Evolutionary conservation across 2,329 filamentous ascomycete species (phyloP).

Genomic region (Periglandula ipomoeae): DNA sequence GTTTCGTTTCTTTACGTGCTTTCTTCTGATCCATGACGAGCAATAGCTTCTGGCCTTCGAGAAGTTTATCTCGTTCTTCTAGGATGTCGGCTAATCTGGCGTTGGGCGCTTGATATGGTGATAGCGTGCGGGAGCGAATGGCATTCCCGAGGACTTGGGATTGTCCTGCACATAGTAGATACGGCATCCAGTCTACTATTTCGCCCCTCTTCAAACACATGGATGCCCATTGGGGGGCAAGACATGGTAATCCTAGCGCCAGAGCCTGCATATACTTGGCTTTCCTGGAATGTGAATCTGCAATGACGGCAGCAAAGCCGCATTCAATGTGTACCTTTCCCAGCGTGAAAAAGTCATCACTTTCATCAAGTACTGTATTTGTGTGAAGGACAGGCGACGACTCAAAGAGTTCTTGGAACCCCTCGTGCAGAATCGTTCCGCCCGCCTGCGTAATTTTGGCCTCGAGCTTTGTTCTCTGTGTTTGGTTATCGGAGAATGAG

Average conservation of each 20-base stretch:
- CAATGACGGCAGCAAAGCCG: slow-evolving; percentile 78
- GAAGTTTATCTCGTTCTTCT: slow-evolving; percentile 48
- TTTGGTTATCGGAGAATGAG: slow-evolving; percentile 47
- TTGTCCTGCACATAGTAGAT: slow-evolving; percentile 77
- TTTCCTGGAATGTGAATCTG: slow-evolving; percentile 76
- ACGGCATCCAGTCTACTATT: slow-evolving; percentile 67
- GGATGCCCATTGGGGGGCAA: slow-evolving; percentile 73
- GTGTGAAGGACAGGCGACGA: slow-evolving; percentile 24
- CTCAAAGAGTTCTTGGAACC: slow-evolving; percentile 76
- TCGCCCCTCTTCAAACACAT: slow-evolving; percentile 54
- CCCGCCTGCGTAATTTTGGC: slow-evolving; percentile 60
- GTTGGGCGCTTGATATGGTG: slow-evolving; percentile 46
- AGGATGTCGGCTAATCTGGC: slow-evolving; percentile 52
- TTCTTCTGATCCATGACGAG: slow-evolving; percentile 54
- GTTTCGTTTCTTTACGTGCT: slow-evolving; percentile 52
- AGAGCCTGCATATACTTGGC: slow-evolving; percentile 93
- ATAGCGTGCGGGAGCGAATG: slow-evolving; percentile 63
- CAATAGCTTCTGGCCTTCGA: slow-evolving; percentile 58
- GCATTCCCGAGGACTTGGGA: slow-evolving; percentile 69
- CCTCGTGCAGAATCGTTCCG: slow-evolving; percentile 60
- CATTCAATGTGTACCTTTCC: slow-evolving; percentile 40
- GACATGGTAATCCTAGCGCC: slow-evolving; percentile 77
- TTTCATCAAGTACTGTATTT: slow-evolving; percentile 21
- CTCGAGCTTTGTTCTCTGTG: slow-evolving; percentile 39
- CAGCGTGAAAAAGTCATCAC: slow-evolving; percentile 38